phyloP scores from a whole-genome alignment of 139 green algal genomes.

The Chlorella sp. region DNA sequence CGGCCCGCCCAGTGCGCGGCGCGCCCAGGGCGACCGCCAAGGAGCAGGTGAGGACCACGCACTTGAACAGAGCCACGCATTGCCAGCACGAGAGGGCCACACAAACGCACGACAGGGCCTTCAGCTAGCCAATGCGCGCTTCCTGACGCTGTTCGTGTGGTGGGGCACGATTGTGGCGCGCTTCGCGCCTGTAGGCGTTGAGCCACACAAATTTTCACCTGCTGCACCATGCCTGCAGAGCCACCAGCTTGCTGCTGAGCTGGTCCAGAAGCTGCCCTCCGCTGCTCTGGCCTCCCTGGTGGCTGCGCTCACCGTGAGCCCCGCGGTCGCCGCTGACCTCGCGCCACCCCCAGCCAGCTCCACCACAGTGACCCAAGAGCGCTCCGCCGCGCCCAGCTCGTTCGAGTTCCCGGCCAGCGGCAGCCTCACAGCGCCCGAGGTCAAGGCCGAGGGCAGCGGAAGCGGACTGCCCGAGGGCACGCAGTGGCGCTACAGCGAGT shows the following conservation, averaged over 20 bases:
- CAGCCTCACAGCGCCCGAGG: slow-evolving; percentile 31
- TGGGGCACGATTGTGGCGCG: too few relatives aligned
- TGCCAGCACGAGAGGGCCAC: too few relatives aligned
- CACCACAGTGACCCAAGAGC: slow-evolving; percentile 1
- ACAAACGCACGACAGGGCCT: too few relatives aligned
- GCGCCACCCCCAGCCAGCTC: slow-evolving; percentile 35
- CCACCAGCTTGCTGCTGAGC: slow-evolving; percentile 23
- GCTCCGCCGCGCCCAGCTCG: slow-evolving; percentile 5
- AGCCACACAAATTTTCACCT: too few relatives aligned
- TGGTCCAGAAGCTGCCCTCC: slow-evolving; percentile 41
- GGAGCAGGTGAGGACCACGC: too few relatives aligned
- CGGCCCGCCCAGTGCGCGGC: slow-evolving; percentile 7
- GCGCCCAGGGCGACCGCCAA: too few relatives aligned
- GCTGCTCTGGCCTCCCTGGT: slow-evolving; percentile 59
- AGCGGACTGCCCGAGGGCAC: slow-evolving; percentile 89
- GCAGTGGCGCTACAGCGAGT: slow-evolving; percentile 97
- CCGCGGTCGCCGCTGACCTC: slow-evolving; percentile 43
- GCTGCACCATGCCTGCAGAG: slow-evolving; percentile 20
- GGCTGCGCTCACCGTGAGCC: slow-evolving; percentile 27
- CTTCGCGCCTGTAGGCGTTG: too few relatives aligned
- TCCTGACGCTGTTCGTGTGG: too few relatives aligned
- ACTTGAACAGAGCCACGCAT: too few relatives aligned
- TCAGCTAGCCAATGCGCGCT: too few relatives aligned
- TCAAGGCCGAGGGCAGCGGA: too few relatives aligned
- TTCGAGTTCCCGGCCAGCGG: slow-evolving; percentile 10